Conservation (phyloP, 345 rosid genomes). For the Dipteronia sinensis region DNA sequence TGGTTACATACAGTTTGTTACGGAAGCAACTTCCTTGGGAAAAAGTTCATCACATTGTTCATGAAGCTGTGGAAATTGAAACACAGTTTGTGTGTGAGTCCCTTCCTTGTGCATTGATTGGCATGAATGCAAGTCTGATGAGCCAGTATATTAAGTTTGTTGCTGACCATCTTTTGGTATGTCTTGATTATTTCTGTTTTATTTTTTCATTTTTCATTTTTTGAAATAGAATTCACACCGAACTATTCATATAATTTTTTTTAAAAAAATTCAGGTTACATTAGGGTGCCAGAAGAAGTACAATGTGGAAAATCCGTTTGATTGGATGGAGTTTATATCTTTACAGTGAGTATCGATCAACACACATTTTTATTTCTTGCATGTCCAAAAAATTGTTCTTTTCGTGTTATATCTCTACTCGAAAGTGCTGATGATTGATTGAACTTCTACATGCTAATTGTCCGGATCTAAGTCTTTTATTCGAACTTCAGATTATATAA, state of each 20-base stretch:
- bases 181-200: not conserved
- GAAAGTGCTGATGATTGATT: not conserved
- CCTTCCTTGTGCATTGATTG: conserved; percentile 85
- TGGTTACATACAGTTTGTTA: conserved; percentile 53
- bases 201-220: not conserved
- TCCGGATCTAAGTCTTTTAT: not conserved
- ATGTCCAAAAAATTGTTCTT: not conserved
- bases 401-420: not conserved
- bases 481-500: not conserved
- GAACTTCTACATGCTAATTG: not conserved
- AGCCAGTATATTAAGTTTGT: conserved; percentile 91
- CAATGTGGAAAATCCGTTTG: conserved; percentile 79
- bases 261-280: conserved; percentile 50
- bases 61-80: conserved; percentile 90
- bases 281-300: conserved; percentile 68
- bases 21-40: conserved; percentile 57
- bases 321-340: conserved; percentile 98
- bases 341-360: conserved; percentile 62
- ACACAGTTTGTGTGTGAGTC: conserved; percentile 86
- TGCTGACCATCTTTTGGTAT: conserved; percentile 88
- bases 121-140: conserved; percentile 89
- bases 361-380: not conserved
- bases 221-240: not conserved
- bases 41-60: conserved; percentile 65
- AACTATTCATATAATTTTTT: not conserved